These are phyloP conservation scores for Termitomyces heimii DNA, from an alignment of 768 basidiomycete genomes.

Conservation along the genomic window DNA sequence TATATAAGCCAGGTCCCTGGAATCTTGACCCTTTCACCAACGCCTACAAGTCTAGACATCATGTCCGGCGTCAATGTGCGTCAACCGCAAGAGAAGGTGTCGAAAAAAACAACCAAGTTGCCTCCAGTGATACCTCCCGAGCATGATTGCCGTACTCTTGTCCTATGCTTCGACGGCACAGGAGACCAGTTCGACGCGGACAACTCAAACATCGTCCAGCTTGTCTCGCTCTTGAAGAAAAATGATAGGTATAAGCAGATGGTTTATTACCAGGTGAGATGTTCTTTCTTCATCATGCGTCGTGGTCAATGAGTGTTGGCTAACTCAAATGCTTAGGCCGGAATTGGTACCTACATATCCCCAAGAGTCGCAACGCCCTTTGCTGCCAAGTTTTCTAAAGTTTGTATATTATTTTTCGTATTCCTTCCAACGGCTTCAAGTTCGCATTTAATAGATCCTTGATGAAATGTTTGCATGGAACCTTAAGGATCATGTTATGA, in stretches of 20 bases:
- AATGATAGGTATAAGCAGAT: constrained; percentile 45
- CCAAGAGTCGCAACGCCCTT: constrained; percentile 30
- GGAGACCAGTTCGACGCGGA: constrained; percentile 46
- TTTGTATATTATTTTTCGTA: constrained; percentile 8
- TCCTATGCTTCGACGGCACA: constrained; percentile 56
- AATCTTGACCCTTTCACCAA: background rate
- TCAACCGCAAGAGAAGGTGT: constrained; percentile 3
- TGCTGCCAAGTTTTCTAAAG: constrained; percentile 31
- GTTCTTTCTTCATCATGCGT: background rate
- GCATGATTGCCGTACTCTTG: constrained; percentile 34
- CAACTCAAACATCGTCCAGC: constrained; percentile 50
- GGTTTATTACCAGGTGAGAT: constrained; percentile 49
- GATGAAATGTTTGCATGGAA: constrained; percentile 48
- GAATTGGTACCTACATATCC: constrained; percentile 46
- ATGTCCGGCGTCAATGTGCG: background rate
- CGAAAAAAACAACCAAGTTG: constrained; percentile 3
- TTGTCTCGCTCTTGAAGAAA: constrained; percentile 48
- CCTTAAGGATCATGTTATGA: constrained; percentile 43
- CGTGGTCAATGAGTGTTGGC: background rate
- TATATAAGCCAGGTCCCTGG: background rate
- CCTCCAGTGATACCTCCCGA: constrained; percentile 35
- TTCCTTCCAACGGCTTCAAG: background rate
- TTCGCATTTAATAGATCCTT: constrained; percentile 24
- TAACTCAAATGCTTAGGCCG: constrained; percentile 25
- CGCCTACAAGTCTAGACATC: too few species aligned